Evolutionary conservation across 257 asterid genomes (phyloP).

Genomic region (Asclepias syriaca): DNA sequence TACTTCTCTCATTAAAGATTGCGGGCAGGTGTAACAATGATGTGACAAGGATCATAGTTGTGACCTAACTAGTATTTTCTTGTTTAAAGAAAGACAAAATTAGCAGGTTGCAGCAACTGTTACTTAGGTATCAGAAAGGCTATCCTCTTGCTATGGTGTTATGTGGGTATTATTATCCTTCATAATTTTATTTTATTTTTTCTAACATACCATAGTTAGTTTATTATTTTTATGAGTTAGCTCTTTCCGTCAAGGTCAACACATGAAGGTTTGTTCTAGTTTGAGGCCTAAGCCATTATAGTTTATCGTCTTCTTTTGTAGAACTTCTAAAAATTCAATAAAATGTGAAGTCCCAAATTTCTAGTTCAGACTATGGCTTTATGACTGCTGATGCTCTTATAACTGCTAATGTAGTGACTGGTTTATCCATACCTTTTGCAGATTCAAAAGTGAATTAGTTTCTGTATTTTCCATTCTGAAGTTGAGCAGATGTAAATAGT

Average conservation of each 20-base stretch:
- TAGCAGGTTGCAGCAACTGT: not conserved
- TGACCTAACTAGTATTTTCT: not conserved
- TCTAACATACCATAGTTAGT: not conserved
- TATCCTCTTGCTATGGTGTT: not conserved
- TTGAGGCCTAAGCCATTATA: not conserved
- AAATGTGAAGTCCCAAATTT: not conserved
- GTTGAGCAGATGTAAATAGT: not conserved
- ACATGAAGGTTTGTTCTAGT: not conserved
- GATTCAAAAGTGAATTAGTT: not conserved
- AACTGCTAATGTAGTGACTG: not conserved
- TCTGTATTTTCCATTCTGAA: not conserved
- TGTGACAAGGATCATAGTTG: not conserved
- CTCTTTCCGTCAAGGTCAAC: not conserved
- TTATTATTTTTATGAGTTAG: not conserved
- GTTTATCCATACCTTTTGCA: not conserved
- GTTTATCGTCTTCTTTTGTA: not conserved
- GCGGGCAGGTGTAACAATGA: not conserved
- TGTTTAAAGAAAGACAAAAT: not conserved
- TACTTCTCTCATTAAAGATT: not conserved
- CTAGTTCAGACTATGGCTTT: not conserved
- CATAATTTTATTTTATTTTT: not conserved
- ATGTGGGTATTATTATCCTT: not conserved
- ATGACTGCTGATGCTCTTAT: not conserved
- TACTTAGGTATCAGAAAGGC: not conserved
- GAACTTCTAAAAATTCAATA: not conserved